A percentile compares a stretch with the other conserved stretches of the same genome.
Conservation (phyloP, 306 rosid species). For the Quillaja saponaria region DNA sequence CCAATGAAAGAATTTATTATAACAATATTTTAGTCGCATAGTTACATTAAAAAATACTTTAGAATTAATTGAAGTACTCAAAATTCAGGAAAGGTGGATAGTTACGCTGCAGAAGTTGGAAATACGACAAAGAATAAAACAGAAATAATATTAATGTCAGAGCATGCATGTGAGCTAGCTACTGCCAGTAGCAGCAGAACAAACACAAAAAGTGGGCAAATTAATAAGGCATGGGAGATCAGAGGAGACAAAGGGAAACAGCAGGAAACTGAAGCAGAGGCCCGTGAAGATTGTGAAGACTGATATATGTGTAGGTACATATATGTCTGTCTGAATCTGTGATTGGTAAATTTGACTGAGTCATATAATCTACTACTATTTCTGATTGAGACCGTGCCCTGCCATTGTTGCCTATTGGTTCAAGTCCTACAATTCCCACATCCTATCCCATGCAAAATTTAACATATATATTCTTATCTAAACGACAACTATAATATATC, state of each 20-base stretch:
- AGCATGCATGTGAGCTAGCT: constrained; percentile 69
- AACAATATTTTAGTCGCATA: not conserved
- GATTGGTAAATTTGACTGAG: constrained; percentile 11
- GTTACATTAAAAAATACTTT: not conserved
- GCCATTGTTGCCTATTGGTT: constrained; percentile 34
- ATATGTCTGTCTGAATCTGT: constrained; percentile 20
- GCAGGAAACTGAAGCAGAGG: constrained; percentile 45
- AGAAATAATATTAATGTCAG: constrained; percentile 43
- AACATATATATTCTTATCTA: constrained; percentile 22
- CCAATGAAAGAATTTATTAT: not conserved
- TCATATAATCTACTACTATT: constrained; percentile 22
- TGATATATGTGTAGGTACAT: constrained; percentile 27
- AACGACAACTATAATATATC: constrained; percentile 30
- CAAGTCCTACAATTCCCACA: constrained; percentile 33
- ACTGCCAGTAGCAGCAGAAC: constrained; percentile 30
- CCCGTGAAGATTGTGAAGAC: constrained; percentile 61
- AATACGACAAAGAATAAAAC: constrained; percentile 62
- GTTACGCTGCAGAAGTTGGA: constrained; percentile 27
- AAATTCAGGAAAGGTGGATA: constrained; percentile 19
- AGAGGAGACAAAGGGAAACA: constrained; percentile 42
- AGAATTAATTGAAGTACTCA: constrained; percentile 28
- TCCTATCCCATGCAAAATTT: constrained; percentile 52
- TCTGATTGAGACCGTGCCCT: constrained; percentile 37
- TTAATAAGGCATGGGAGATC: constrained; percentile 19
- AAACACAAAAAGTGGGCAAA: no score